These are phyloP conservation scores for Syncephalis plumigaleata DNA, from an alignment of 371 early-diverging fungal genomes.

Conservation along the genomic window DNA sequence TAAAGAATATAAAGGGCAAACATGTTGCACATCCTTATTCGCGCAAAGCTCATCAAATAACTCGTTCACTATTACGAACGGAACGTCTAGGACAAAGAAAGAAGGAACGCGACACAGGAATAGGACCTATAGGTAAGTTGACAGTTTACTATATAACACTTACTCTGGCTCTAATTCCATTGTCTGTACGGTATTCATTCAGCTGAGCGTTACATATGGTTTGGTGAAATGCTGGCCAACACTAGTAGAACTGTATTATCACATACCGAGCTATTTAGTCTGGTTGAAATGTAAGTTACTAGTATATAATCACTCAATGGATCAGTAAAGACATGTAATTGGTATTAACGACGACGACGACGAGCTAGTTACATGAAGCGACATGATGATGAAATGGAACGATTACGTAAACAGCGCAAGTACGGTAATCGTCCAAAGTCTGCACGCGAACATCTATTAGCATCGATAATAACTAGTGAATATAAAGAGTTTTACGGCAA, in stretches of 20 bases:
- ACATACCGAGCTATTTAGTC: slow-evolving; percentile 23
- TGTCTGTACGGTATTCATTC: neutral
- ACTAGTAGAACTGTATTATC: slow-evolving; percentile 19
- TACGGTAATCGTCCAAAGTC: slow-evolving; percentile 27
- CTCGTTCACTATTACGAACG: slow-evolving; percentile 25
- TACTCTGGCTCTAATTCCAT: too few species aligned
- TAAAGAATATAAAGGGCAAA: slow-evolving; percentile 39
- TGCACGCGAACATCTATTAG: slow-evolving; percentile 24
- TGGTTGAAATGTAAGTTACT: slow-evolving; percentile 22
- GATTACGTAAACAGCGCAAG: slow-evolving; percentile 21
- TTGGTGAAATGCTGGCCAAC: slow-evolving; percentile 27
- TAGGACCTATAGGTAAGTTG: slow-evolving; percentile 4
- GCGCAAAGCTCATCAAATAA: slow-evolving; percentile 33
- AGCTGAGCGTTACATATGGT: slow-evolving; percentile 40
- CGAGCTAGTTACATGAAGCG: slow-evolving; percentile 20
- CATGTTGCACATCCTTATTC: slow-evolving; percentile 40
- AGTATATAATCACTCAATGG: neutral
- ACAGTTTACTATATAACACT: too few species aligned
- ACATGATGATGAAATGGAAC: slow-evolving; percentile 28
- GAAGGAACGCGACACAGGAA: slow-evolving; percentile 10
- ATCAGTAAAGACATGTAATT: neutral
- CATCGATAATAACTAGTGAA: slow-evolving; percentile 22
- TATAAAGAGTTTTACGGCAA: slow-evolving; percentile 25
- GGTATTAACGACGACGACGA: too few species aligned
- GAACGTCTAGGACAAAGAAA: slow-evolving; percentile 24